Percentiles rank a stretch among this genome's conserved stretches.
These are phyloP conservation scores for Emericellopsis terricola DNA, from an alignment of 495 filamentous ascomycete genomes.

Conservation along the genomic window DNA sequence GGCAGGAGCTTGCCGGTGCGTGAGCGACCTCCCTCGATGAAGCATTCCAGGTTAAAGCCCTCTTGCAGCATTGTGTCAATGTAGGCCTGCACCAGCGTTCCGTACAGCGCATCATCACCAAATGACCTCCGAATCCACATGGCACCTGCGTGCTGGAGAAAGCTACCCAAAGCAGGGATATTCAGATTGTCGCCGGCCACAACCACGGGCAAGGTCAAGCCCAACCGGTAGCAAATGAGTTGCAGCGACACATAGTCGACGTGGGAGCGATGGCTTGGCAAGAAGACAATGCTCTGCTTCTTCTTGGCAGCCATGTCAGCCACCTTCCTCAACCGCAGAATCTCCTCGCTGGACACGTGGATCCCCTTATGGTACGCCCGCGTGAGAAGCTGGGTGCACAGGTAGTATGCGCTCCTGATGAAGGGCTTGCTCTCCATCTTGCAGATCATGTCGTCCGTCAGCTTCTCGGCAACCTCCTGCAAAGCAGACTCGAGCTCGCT, in stretches of 20 bases:
- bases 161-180: conserved; percentile 73
- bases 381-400: conserved; percentile 72
- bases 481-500: conserved; percentile 35
- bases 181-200: conserved; percentile 95
- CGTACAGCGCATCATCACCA: conserved; percentile 78
- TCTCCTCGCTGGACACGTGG: conserved; percentile 88
- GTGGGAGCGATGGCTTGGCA: conserved; percentile 87
- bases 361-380: conserved; percentile 96
- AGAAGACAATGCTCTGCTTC: conserved; percentile 89
- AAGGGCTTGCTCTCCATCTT: conserved; percentile 94
- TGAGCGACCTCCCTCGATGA: conserved; percentile 86
- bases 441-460: conserved; percentile 93
- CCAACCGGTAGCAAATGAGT: conserved; percentile 84
- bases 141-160: conserved; percentile 87
- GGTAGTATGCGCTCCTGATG: conserved; percentile 80
- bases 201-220: conserved; percentile 75
- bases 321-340: conserved; percentile 59
- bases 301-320: conserved; percentile 66
- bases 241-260: conserved; percentile 92
- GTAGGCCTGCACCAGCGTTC: conserved; percentile 82
- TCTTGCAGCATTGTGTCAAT: conserved; percentile 82
- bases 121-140: conserved; percentile 95
- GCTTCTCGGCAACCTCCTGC: conserved; percentile 59
- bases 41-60: conserved; percentile 90
- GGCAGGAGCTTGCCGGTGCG: conserved; percentile 84